Evolutionary conservation across 2,329 filamentous ascomycete species (phyloP).

Genomic region (Ceratocystis colombiana): DNA sequence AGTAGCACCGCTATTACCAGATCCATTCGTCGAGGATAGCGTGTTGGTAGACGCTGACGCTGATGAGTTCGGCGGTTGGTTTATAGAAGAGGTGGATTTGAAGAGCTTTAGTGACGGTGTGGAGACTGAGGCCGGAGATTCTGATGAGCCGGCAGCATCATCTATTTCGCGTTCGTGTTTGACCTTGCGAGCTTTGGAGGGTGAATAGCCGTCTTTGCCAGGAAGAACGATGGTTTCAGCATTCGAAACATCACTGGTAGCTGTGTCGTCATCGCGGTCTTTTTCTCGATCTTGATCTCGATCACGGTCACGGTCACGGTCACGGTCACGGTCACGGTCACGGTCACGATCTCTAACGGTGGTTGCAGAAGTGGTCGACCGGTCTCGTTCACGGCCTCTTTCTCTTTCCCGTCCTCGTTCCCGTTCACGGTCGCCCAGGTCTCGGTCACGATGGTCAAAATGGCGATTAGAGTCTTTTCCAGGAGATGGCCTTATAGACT

Average conservation of each 20-base stretch:
- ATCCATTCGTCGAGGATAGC: background rate
- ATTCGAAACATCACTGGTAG: slow-evolving; percentile 48
- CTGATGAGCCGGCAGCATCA: slow-evolving; percentile 17
- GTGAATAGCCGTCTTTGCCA: slow-evolving; percentile 54
- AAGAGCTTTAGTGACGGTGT: slow-evolving; percentile 9
- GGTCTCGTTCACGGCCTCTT: background rate
- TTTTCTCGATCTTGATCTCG: slow-evolving; percentile 21
- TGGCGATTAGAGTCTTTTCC: slow-evolving; percentile 15
- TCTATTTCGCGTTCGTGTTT: slow-evolving; percentile 57
- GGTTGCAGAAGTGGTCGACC: background rate
- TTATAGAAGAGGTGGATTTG: slow-evolving; percentile 1
- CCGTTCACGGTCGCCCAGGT: slow-evolving; percentile 20
- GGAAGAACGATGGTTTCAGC: slow-evolving; percentile 62
- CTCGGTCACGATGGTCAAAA: slow-evolving; percentile 19
- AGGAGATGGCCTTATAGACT: slow-evolving; percentile 3
- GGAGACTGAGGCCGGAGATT: slow-evolving; percentile 1
- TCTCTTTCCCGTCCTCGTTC: slow-evolving; percentile 19
- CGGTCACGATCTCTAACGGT: slow-evolving; percentile 1
- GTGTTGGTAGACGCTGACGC: background rate
- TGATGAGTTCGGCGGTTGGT: background rate
- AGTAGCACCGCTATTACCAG: background rate
- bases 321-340: background rate
- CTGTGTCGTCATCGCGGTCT: slow-evolving; percentile 35
- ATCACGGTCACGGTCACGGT: slow-evolving; percentile 1
- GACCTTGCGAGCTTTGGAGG: slow-evolving; percentile 52